Base-by-base conservation (phyloP, 2,329 filamentous ascomycete species). In the Aspergillus hortae region DNA sequence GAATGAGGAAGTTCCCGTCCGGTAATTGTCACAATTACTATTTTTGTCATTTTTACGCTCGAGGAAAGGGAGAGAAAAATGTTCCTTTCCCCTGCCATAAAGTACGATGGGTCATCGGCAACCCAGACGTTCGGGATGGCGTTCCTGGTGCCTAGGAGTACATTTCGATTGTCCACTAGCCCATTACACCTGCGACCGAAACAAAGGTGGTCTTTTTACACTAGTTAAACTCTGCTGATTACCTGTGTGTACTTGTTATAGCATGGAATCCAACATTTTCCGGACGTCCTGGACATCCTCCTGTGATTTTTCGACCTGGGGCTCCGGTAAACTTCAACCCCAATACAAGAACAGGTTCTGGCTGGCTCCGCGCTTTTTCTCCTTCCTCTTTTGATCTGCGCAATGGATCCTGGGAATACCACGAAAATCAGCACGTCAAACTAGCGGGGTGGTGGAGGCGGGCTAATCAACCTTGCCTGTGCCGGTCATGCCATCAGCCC, bases 371-470 rank as follows among this genome's bases (percentile, higher is more conserved):
- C 40, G 2, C 6, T 17, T 21, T 12, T 6, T 3, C 35, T 38
- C 35, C 35, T 38, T 11, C 6, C 14, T 4, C 6, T 38, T n/a
- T 38, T 23, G 40, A 42, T 42, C 40, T 19, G 11, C 38, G 6
- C 40, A 21, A 42, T 15, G 12, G 40, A 42, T 15, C 40, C 6
- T 19, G 40, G 17, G 12, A 42, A 42, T 19, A 14, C 40, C n/a
- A 14, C 11, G 23, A 42, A 23, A 17, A 19, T 12, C 40, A 42
- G 40, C 40, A 17, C 19, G 11, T 42, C 40, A 42, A 42, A 42
- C 40, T 42, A 42, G 40, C 40, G 40, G 40, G 40, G 40, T 42
- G 40, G 40, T 42, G 40, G 40, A 42, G n/a, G 19, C 40, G 19
- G 40, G 17, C 23, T 6, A 19, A 19, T 12, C 15, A 17, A n/a